These are phyloP conservation scores for Buxus sempervirens DNA, from an alignment of 164 flowering plant species.

Conservation along the genomic window DNA sequence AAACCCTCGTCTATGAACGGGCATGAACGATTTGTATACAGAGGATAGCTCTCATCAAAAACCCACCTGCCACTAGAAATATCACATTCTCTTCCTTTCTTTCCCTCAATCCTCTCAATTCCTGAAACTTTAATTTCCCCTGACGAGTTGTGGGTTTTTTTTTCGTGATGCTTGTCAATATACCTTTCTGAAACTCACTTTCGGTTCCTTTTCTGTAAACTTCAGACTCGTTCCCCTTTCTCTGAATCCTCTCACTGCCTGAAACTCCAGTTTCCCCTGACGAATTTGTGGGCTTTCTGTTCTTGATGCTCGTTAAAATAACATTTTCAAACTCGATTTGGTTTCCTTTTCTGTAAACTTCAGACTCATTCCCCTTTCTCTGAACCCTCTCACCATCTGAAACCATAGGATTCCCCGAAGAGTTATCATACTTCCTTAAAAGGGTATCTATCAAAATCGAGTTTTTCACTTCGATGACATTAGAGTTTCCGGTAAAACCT, in stretches of 20 bases:
- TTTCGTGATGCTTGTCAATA: not conserved
- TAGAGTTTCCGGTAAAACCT: conserved; percentile 22
- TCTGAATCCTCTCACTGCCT: conserved; percentile 11
- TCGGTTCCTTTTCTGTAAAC: not conserved
- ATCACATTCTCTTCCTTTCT: conserved; percentile 46
- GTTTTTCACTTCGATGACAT: conserved; percentile 18
- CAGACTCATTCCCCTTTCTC: conserved; percentile 9
- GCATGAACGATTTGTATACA: conserved; percentile 68
- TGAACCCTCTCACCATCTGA: conserved; percentile 14
- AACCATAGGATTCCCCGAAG: conserved; percentile 22
- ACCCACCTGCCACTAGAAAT: conserved; percentile 76
- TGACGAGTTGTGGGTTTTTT: conserved; percentile 5
- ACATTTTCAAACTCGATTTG: not conserved
- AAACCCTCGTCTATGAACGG: conserved; percentile 92
- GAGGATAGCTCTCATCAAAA: conserved; percentile 75
- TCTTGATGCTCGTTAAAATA: not conserved
- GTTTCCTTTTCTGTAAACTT: not conserved
- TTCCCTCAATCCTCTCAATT: conserved; percentile 19
- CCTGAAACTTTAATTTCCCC: conserved; percentile 5
- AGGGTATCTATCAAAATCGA: conserved; percentile 31
- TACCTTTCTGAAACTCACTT: not conserved
- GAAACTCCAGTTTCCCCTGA: conserved; percentile 18
- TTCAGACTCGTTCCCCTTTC: conserved; percentile 5
- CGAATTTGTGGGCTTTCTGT: conserved; percentile 5
- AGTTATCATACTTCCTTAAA: conserved; percentile 19